These are phyloP conservation scores for Penicillium sp. DNA, from an alignment of 2,329 filamentous ascomycete genomes.

Conservation along the genomic window DNA sequence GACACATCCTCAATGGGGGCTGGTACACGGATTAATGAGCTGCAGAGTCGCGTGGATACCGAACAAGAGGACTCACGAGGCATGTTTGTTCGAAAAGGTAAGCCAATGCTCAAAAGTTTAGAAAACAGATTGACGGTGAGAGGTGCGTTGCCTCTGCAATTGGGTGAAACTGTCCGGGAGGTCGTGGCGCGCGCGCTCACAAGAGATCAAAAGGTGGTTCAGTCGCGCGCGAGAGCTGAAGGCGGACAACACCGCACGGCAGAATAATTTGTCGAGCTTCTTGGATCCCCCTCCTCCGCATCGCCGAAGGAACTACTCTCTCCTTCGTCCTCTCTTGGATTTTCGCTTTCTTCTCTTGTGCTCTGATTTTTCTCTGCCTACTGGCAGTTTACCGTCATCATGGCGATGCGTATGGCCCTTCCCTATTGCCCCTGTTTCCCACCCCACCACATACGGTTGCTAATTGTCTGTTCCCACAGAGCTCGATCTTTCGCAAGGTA, in stretches of 20 bases:
- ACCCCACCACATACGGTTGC: conserved; percentile 25
- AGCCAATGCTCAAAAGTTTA: conserved; percentile 20
- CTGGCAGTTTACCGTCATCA: conserved; percentile 37
- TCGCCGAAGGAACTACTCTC: conserved; percentile 12
- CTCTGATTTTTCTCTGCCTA: conserved; percentile 21
- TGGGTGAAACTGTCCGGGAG: conserved; percentile 1
- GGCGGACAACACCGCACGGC: conserved; percentile 25
- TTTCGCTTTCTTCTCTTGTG: conserved; percentile 9
- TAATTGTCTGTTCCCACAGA: conserved; percentile 32
- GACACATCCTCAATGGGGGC: conserved; percentile 32
- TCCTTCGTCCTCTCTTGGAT: conserved; percentile 2
- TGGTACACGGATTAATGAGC: conserved; percentile 17
- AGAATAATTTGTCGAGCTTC: conserved; percentile 38
- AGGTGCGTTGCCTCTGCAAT: conserved; percentile 7
- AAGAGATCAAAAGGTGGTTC: conserved; percentile 6
- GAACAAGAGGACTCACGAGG: conserved; percentile 39
- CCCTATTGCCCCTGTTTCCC: background rate
- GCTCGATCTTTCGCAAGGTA: conserved; percentile 47
- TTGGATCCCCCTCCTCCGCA: conserved; percentile 23
- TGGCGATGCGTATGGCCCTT: conserved; percentile 45
- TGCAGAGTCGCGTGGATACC: conserved; percentile 7
- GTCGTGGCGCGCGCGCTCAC: conserved; percentile 3
- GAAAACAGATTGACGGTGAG: conserved; percentile 31
- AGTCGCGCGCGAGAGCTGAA: conserved; percentile 29
- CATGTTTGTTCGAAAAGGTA: conserved; percentile 28